Conservation (phyloP, 1,284 basidiomycete genomes). For the Ganoderma resinaceum region DNA sequence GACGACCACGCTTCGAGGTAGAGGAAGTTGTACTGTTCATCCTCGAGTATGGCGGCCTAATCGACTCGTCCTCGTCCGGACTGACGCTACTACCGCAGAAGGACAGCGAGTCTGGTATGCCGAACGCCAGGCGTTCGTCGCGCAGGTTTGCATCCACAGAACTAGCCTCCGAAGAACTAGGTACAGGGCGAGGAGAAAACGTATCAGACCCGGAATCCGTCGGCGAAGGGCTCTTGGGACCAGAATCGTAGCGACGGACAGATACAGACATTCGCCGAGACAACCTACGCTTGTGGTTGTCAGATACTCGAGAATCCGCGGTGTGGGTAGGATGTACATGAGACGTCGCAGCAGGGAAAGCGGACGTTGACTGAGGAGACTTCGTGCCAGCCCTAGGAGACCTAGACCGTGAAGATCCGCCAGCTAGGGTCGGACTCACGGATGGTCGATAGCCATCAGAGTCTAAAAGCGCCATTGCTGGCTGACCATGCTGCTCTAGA, state of each 20-base stretch:
- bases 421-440: constrained; percentile 4
- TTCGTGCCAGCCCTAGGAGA: neutral
- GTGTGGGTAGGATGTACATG: neutral
- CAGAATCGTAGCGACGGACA: neutral
- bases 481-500: neutral
- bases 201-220: neutral
- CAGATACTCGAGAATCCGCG: neutral
- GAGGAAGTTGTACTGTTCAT: constrained; percentile 37
- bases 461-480: neutral
- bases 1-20: constrained; percentile 33
- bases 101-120: constrained; percentile 43
- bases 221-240: neutral
- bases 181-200: constrained; percentile 15
- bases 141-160: constrained; percentile 24
- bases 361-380: constrained; percentile 3
- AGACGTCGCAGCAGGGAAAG: neutral
- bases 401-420: constrained; percentile 15
- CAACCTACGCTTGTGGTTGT: neutral
- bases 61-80: constrained; percentile 46
- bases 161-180: neutral
- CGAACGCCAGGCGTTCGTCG: constrained; percentile 38
- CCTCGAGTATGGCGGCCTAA: constrained; percentile 45
- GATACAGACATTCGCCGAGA: constrained; percentile 3
- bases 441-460: constrained; percentile 2
- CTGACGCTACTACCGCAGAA: constrained; percentile 34